Percentiles rank a stretch among this genome's conserved stretches.
Evolutionary conservation across 768 basidiomycete species (phyloP).

Genomic region (Tubosaeta sp.): DNA sequence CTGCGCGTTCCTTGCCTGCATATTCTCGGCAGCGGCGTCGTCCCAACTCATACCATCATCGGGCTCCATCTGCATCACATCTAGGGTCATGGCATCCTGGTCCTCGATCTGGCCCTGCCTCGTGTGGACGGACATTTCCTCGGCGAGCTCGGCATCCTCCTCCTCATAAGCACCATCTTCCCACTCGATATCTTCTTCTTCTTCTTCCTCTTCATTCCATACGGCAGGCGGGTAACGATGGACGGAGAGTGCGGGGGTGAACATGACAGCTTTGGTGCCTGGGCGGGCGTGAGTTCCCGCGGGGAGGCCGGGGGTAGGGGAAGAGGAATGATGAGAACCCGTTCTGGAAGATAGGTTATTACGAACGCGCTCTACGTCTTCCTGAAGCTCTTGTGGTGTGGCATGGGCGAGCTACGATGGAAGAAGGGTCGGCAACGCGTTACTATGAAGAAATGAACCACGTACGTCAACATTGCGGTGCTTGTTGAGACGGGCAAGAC

Average conservation of each 20-base stretch:
- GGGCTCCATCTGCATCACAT: slow-evolving; percentile 48
- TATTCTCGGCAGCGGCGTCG: slow-evolving; percentile 55
- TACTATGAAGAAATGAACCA: slow-evolving; percentile 8
- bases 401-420: slow-evolving; percentile 29
- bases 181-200: slow-evolving; percentile 47
- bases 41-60: slow-evolving; percentile 93
- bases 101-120: slow-evolving; percentile 34
- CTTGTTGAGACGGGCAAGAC: slow-evolving; percentile 92
- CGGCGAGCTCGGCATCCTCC: slow-evolving; percentile 59
- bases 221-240: slow-evolving; percentile 79
- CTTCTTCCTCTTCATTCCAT: slow-evolving; percentile 74
- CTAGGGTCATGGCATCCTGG: slow-evolving; percentile 29
- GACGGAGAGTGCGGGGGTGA: slow-evolving; percentile 63
- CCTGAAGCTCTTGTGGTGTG: slow-evolving; percentile 51
- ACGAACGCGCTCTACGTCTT: slow-evolving; percentile 53
- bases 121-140: slow-evolving; percentile 46
- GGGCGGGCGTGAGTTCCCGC: slow-evolving; percentile 19
- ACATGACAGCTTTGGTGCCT: slow-evolving; percentile 55
- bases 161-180: slow-evolving; percentile 70
- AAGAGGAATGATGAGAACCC: slow-evolving; percentile 48
- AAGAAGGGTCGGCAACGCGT: not conserved
- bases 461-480: slow-evolving; percentile 95
- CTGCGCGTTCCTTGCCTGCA: slow-evolving; percentile 34
- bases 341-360: slow-evolving; percentile 46
- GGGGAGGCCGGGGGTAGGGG: slow-evolving; percentile 38